A percentile compares a stretch with the other conserved stretches of the same genome.
Evolutionary conservation across 495 filamentous ascomycete species (phyloP).

Genomic region (Bryoglossum gracile): DNA sequence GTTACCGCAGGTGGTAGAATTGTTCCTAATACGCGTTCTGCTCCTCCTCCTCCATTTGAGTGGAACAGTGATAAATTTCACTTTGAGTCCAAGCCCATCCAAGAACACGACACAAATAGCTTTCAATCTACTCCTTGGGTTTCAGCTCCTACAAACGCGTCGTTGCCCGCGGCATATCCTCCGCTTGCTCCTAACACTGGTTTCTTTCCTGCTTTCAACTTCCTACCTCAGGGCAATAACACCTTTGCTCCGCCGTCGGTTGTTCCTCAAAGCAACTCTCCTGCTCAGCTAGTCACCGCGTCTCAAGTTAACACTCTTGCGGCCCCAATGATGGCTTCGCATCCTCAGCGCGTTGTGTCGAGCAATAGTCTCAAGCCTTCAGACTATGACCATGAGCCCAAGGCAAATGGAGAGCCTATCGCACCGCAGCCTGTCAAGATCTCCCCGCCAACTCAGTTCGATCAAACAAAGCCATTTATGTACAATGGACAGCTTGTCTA

Average conservation of each 20-base stretch:
- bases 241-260: too few species aligned
- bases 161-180: slow-evolving; percentile 4
- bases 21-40: slow-evolving; percentile 46
- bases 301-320: too few species aligned
- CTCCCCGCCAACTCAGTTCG: slow-evolving; percentile 37
- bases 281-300: too few species aligned
- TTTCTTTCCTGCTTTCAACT: slow-evolving; percentile 8
- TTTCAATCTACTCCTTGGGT: slow-evolving; percentile 3
- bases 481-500: slow-evolving; percentile 44
- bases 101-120: neutral
- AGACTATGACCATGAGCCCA: slow-evolving; percentile 17
- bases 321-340: too few species aligned
- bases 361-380: too few species aligned
- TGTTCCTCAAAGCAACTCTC: too few species aligned
- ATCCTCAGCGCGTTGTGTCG: too few species aligned
- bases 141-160: slow-evolving; percentile 2
- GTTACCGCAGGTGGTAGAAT: slow-evolving; percentile 50
- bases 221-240: neutral
- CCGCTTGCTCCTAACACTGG: neutral
- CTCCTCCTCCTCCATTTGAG: slow-evolving; percentile 18
- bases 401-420: slow-evolving; percentile 26
- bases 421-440: slow-evolving; percentile 30
- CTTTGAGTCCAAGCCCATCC: slow-evolving; percentile 12
- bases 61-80: slow-evolving; percentile 21
- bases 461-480: slow-evolving; percentile 37